Percentiles rank a stretch among this genome's conserved stretches.
Evolutionary conservation across 495 filamentous ascomycete species (phyloP).

Genomic region (Pseudotulostoma volvatum): DNA sequence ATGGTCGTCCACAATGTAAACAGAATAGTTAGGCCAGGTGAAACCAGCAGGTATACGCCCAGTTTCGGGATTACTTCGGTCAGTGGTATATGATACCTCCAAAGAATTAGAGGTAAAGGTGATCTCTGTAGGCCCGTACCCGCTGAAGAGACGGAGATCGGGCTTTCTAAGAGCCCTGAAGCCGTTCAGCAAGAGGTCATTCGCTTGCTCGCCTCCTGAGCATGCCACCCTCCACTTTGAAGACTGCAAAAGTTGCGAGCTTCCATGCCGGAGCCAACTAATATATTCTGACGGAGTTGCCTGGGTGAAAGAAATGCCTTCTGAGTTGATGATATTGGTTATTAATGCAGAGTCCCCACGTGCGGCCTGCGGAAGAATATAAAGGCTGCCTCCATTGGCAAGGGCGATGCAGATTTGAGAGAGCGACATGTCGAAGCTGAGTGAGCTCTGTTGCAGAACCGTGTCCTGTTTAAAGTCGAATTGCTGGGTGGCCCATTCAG

Average conservation of each 20-base stretch:
- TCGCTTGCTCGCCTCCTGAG: constrained; percentile 11
- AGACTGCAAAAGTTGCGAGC: not conserved
- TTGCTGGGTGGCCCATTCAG: constrained; percentile 11
- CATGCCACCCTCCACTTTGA: constrained; percentile 1
- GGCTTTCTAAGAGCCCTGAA: constrained; percentile 10
- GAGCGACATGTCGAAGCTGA: constrained; percentile 22
- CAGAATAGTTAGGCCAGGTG: constrained; percentile 24
- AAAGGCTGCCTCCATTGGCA: constrained; percentile 17
- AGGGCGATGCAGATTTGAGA: constrained; percentile 19
- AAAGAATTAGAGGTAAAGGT: constrained; percentile 10
- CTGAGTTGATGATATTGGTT: constrained; percentile 15
- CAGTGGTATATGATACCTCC: constrained; percentile 7
- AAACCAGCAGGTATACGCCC: constrained; percentile 8
- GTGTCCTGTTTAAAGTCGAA: constrained; percentile 12
- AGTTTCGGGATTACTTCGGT: not conserved
- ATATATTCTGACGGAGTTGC: constrained; percentile 29
- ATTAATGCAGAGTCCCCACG: constrained; percentile 20
- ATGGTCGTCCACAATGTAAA: constrained; percentile 28
- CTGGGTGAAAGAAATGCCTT: constrained; percentile 21
- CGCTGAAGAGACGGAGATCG: constrained; percentile 14
- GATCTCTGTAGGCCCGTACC: constrained; percentile 20
- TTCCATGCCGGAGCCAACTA: constrained; percentile 16
- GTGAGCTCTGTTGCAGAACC: constrained; percentile 28
- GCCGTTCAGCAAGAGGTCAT: constrained; percentile 5
- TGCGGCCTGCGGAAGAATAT: constrained; percentile 9